These are phyloP conservation scores for Rhododendron simsii DNA, from an alignment of 148 eudicot genomes.

Conservation along the genomic window DNA sequence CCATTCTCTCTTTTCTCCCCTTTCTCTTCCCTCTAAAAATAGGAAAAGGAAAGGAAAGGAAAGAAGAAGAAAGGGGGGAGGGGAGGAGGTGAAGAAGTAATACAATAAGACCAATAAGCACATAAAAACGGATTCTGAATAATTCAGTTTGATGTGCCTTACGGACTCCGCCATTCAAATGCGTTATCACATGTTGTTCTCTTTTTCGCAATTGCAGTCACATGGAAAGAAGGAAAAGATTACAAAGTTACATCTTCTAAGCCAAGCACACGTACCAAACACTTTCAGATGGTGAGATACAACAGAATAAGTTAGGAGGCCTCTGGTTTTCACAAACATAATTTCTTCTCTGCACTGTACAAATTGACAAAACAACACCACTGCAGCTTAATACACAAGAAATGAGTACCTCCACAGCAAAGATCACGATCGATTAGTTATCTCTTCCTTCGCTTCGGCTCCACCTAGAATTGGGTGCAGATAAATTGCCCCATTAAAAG, in stretches of 20 bases:
- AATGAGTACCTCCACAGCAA: slow-evolving; percentile 21
- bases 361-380: slow-evolving; percentile 30
- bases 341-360: slow-evolving; percentile 41
- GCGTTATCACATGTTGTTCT: neutral
- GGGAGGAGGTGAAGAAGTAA: neutral
- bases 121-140: neutral
- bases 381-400: slow-evolving; percentile 14
- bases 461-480: slow-evolving; percentile 22
- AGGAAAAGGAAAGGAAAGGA: neutral
- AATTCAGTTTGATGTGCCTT: neutral
- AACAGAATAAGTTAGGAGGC: slow-evolving; percentile 15
- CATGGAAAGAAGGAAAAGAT: neutral
- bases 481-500: neutral
- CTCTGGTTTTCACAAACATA: slow-evolving; percentile 21
- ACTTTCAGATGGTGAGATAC: slow-evolving; percentile 3
- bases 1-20: neutral
- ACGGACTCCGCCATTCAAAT: neutral
- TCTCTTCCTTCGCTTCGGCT: slow-evolving; percentile 43
- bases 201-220: neutral
- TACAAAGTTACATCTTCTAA: neutral
- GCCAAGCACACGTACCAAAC: slow-evolving; percentile 2
- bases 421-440: slow-evolving; percentile 8
- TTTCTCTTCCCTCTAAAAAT: neutral
- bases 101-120: neutral
- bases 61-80: neutral